A percentile compares a stretch with the other conserved stretches of the same genome.
These are phyloP conservation scores for Boletus rubroflammeus DNA, from an alignment of 768 basidiomycete species.

Conservation along the genomic window DNA sequence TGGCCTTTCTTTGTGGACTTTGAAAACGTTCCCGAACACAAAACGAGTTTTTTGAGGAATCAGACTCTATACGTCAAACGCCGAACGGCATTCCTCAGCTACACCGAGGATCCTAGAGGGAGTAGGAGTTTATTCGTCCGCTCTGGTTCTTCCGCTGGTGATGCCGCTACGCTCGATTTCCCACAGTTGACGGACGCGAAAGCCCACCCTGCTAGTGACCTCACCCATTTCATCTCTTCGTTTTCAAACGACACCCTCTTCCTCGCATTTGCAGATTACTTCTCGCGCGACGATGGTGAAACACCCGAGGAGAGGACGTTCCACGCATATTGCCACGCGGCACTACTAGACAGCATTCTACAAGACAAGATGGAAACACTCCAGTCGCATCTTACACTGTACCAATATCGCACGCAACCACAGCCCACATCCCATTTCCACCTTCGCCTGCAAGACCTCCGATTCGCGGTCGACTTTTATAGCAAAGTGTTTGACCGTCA, in stretches of 20 bases:
- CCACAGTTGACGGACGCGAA: conserved; percentile 68
- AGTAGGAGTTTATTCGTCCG: conserved; percentile 89
- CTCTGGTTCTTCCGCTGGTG: conserved; percentile 79
- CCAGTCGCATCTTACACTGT: conserved; percentile 70
- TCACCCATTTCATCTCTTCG: conserved; percentile 82
- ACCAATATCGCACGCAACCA: conserved; percentile 60
- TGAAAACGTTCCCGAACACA: conserved; percentile 61
- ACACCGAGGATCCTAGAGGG: conserved; percentile 90
- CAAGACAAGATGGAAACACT: conserved; percentile 84
- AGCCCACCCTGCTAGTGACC: conserved; percentile 65
- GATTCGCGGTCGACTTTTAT: conserved; percentile 75
- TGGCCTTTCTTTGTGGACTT: conserved; percentile 90
- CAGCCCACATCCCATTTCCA: conserved; percentile 59
- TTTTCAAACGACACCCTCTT: conserved; percentile 81
- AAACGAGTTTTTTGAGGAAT: conserved; percentile 61
- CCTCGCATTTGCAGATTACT: conserved; percentile 76
- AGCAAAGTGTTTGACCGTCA: conserved; percentile 67
- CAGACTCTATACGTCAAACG: conserved; percentile 92
- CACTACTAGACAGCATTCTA: conserved; percentile 82
- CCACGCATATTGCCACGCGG: conserved; percentile 70
- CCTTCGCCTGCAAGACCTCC: conserved; percentile 67
- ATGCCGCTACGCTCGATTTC: conserved; percentile 82
- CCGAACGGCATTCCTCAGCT: conserved; percentile 87
- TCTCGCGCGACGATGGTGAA: conserved; percentile 60
- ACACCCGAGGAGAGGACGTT: conserved; percentile 59